Evolutionary conservation across 306 rosid genomes (phyloP), one percentile per base, ranked within the genome.

Genomic region (Lathyrus aphaca): DNA sequence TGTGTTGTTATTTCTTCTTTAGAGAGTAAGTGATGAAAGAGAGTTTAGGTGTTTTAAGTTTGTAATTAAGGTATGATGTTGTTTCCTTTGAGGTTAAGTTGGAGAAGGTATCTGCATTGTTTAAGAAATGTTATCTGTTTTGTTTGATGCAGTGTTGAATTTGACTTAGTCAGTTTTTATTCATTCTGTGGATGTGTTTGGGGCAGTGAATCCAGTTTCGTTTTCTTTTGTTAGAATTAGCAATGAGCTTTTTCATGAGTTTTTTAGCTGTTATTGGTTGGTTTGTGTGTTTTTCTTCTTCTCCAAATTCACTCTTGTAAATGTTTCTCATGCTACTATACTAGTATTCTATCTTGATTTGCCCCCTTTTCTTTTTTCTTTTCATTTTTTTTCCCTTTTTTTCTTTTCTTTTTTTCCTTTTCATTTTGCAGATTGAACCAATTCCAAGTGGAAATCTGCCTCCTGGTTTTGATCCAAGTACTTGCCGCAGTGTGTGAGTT

Each of bases 401-500:
- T 78, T 70, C 69, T 27, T 14, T 66, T 17, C 56, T 74, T 42
- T 32, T 79, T 86, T 85, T 82, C 79, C 30, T 85, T 58, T 88
- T 84, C 71, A 70, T 88, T 90, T 82, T 88, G 96, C 98, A 94
- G 98, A 91, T 94, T 84, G 98, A 94, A 86, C 98, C 98, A 79
- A 87, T 88, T 76, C 96, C 98, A 82, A 94, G 98, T 85, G 98
- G 98, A 84, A 94, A 94, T 87, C 87, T 94, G 83, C 98, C 98
- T 77, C 98, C 97, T 62, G 98, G 98, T 84, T 94, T 93, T 87
- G 98, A 94, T 90, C 98, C 98, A 76, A 94, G 98, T 76, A 86
- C 97, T 81, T 94, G 98, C 96, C 98, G 98, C 91, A 90, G 98
- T 87, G 98, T 94, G 98, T 94, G 92, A 94, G 98, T 93, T 87